Percentiles rank a stretch among this genome's conserved stretches.
These are phyloP conservation scores for Citrullus amarus DNA, from an alignment of 306 rosid species.

Conservation along the genomic window DNA sequence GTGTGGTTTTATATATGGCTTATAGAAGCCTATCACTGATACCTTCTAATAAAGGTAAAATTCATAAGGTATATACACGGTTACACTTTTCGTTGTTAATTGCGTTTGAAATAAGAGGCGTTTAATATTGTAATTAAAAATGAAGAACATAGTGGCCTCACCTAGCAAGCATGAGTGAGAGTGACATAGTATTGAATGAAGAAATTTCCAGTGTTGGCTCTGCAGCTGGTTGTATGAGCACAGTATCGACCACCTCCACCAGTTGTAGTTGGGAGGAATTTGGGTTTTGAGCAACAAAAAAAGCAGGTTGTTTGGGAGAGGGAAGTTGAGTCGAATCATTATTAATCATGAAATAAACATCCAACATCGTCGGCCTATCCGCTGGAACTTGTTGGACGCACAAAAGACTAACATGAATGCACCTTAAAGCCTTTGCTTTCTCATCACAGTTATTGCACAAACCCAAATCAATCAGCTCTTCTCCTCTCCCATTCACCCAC, in stretches of 20 bases:
- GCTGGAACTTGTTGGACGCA: slow-evolving; percentile 28
- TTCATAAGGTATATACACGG: too few species aligned
- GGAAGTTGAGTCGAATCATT: slow-evolving; percentile 17
- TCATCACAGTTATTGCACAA: not conserved
- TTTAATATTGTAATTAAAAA: too few species aligned
- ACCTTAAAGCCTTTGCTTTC: slow-evolving; percentile 5
- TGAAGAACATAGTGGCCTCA: not conserved
- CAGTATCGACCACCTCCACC: not conserved
- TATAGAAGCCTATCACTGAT: too few species aligned
- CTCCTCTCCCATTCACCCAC: slow-evolving; percentile 22
- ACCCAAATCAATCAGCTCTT: slow-evolving; percentile 12
- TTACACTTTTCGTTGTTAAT: too few species aligned
- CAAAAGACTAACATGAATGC: slow-evolving; percentile 28
- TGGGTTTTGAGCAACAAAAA: not conserved
- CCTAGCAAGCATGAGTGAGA: not conserved
- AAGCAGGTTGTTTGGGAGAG: slow-evolving; percentile 32
- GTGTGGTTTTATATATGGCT: too few species aligned
- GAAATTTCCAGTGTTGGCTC: not conserved
- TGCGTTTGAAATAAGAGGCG: too few species aligned
- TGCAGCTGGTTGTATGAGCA: not conserved
- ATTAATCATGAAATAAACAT: slow-evolving; percentile 19
- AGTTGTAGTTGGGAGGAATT: not conserved
- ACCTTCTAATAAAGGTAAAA: too few species aligned
- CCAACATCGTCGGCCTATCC: slow-evolving; percentile 30
- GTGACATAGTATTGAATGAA: not conserved